Percentiles rank a stretch among this genome's conserved stretches.
Evolutionary conservation across 805 yeast genomes (phyloP).

Genomic region (Schwanniomyces pseudopolymorphus): DNA sequence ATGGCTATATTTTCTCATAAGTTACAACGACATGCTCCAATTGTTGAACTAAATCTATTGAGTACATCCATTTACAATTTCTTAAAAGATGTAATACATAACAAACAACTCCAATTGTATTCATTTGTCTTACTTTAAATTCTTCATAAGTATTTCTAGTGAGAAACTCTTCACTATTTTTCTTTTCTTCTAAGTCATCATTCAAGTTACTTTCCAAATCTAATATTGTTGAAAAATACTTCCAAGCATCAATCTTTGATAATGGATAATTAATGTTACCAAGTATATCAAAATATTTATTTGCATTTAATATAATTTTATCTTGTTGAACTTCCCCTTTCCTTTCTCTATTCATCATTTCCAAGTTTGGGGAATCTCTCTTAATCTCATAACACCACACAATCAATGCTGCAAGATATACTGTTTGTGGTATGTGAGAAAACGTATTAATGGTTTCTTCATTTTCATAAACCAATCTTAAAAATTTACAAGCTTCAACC

Average conservation of each 20-base stretch:
- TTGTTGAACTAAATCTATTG: conserved; percentile 4
- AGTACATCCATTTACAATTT: conserved; percentile 9
- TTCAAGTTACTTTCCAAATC: conserved; percentile 6
- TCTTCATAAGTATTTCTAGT: conserved; percentile 4
- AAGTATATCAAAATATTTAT: conserved; percentile 5
- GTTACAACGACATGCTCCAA: conserved; percentile 7
- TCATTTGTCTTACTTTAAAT: conserved; percentile 5
- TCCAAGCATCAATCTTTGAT: conserved; percentile 11
- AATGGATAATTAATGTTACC: conserved; percentile 7
- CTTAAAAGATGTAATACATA: conserved; percentile 9
- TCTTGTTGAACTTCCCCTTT: background rate
- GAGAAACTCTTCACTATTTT: background rate
- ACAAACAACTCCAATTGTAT: conserved; percentile 7
- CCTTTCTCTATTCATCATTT: conserved; percentile 1
- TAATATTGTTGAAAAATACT: conserved; percentile 14
- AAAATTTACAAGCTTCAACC: conserved; percentile 23
- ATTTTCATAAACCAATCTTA: conserved; percentile 8
- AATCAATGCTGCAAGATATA: conserved; percentile 6
- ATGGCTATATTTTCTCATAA: conserved; percentile 1
- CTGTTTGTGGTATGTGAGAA: conserved; percentile 10
- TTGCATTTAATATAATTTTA: conserved; percentile 4
- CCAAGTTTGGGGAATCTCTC: conserved; percentile 8
- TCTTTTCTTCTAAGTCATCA: background rate
- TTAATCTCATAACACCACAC: conserved; percentile 11
- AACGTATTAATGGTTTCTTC: conserved; percentile 5